Conservation (phyloP, 2,329 filamentous ascomycete genomes). For the Apiospora marii region DNA sequence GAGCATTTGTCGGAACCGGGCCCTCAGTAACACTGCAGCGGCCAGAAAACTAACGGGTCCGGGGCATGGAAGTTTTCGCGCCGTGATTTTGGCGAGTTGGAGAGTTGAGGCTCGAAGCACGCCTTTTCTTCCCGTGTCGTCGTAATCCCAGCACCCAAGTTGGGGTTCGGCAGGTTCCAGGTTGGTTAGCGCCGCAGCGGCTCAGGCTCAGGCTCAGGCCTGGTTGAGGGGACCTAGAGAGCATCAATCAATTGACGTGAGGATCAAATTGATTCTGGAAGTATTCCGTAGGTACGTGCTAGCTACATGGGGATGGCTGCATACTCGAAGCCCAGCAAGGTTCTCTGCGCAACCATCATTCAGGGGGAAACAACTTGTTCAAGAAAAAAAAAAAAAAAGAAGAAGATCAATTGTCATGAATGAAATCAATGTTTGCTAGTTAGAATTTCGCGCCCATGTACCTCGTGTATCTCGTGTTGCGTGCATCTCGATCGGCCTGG, state of each 20-base stretch:
- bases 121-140: neutral
- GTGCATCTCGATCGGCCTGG: neutral
- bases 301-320: neutral
- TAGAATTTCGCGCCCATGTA: neutral
- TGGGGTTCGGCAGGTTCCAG: slow-evolving; percentile 18
- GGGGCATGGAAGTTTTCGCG: neutral
- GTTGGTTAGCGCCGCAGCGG: slow-evolving; percentile 6
- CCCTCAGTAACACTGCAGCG: neutral
- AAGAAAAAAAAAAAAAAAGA: neutral
- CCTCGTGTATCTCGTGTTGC: neutral
- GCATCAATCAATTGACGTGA: neutral
- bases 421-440: neutral
- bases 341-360: neutral
- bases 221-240: neutral
- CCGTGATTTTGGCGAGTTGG: neutral
- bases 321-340: neutral
- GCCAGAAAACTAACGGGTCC: neutral
- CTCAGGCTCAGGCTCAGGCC: slow-evolving; percentile 12
- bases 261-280: neutral
- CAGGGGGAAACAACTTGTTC: neutral
- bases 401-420: neutral
- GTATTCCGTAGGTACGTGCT: neutral
- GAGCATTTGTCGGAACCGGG: neutral
- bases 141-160: neutral
- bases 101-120: slow-evolving; percentile 2